Base-by-base conservation (phyloP, 345 rosid species). In the Linum usitatissimum region DNA sequence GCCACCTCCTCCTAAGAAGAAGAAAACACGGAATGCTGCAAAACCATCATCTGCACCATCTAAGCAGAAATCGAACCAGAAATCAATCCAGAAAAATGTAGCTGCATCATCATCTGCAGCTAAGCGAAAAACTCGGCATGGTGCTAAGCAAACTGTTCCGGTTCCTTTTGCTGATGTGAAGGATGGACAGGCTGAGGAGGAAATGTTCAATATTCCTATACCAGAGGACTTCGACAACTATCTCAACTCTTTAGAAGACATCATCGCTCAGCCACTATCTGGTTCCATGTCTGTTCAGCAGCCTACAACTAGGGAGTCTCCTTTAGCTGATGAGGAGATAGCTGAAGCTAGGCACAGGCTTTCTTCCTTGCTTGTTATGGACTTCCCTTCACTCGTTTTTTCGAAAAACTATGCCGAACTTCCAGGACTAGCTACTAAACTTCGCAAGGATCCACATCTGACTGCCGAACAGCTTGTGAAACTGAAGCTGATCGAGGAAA, bases 221-320 rank as follows among this genome's bases (percentile, higher is more conserved):
- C 80, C 83, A 6, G 86, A 72, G 62, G 85, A 86, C 66, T 88
- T 88, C 53, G 90, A 86, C 65, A 76, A 62, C 70, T 88, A 81
- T 65, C 82, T 88, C 7, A 71, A 68, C 69, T 76, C 88, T n/a
- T 69, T 88, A 59, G 88, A 82, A 57, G 84, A 71, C 54, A 81
- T 84, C 61, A 82, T 88, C 49, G 66, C 70, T 51, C 79, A 76
- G 67, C 86, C 84, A 57, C 61, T 73, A 21, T 31, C 75, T 49
- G 76, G 72, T 63, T 40, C 6, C 64, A 68, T 36, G 17, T 10
- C 17, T 4, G 59, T 53, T 34, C 21, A 68, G 15, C 23, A 55
- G 65, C 65, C 74, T 3, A 49, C 34, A 7, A 21, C 20, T 17
- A 30, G 4, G 5, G 75, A 60, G 58, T 71, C 75, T 66, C 68